Evolutionary conservation across 2,329 filamentous ascomycete species (phyloP), one percentile per base, ranked within the genome.

Genomic region (Fusarium sp.): DNA sequence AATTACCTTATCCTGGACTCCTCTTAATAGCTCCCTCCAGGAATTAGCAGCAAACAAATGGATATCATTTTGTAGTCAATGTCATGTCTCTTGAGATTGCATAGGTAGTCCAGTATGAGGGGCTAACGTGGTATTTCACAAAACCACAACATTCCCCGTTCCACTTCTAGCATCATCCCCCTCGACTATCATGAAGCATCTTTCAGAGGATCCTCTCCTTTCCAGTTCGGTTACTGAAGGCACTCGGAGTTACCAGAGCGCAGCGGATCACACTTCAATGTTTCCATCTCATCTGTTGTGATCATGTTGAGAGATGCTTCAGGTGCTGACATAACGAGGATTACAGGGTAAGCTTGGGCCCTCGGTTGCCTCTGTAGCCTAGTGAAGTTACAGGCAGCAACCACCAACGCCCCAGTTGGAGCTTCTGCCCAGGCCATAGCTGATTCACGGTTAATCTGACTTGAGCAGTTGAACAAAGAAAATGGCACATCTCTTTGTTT

Each of bases 371-470:
- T 52, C 58, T 68, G 53, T 42, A 67, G 62, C 63, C 62, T 67
- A 33, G 54, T 25, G 23, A 59, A 57, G 49, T 44, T 42, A 61
- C 54, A 73, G 71, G 71, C 71, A 73, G 67, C 71, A 73, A 66
- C 62, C 64, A 38, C 71, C 46, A 33, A 38, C 44, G 42, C 57
- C 56, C 66, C 59, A 67, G 52, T 40, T 47, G 28, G 49, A 73
- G 52, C 60, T 64, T 33, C 35, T 44, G 49, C 43, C 46, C 46
- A 71, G 33, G 44, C 30, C 40, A 28, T 35, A 52, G n/a, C 19
- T 54, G 33, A 35, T 25, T 71, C 58, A 72, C 40, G 43, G 23
- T 63, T 49, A 46, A 54, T 62, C 42, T 68, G 21, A 53, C 37
- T 49, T 54, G 25, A 63, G 23, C 47, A 53, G n/a, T 42, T 30